Conservation (phyloP, 768 basidiomycete species). For the Neoboletus brunneissimus region DNA sequence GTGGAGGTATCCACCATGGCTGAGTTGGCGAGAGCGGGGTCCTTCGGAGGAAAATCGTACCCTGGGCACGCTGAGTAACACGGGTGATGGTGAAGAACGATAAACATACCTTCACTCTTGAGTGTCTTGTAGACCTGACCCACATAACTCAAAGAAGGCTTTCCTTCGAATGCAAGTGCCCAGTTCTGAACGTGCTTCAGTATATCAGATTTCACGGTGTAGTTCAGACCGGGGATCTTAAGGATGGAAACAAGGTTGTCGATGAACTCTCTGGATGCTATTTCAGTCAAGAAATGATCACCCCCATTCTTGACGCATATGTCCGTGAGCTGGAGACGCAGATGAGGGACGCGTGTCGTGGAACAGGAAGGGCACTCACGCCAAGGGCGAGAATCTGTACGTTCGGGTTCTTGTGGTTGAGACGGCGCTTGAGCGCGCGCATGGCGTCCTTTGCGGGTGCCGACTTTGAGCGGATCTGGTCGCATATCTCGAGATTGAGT, state of each 20-base stretch:
- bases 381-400: conserved; percentile 85
- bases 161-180: conserved; percentile 87
- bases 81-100: not conserved
- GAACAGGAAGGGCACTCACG: conserved; percentile 47
- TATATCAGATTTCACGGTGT: conserved; percentile 79
- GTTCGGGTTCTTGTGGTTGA: conserved; percentile 95
- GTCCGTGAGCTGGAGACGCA: conserved; percentile 67
- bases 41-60: conserved; percentile 82
- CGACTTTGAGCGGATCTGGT: conserved; percentile 92
- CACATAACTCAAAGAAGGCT: conserved; percentile 67
- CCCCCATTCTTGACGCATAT: conserved; percentile 96
- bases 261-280: conserved; percentile 88
- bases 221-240: conserved; percentile 70
- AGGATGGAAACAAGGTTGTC: conserved; percentile 90
- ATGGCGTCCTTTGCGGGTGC: conserved; percentile 83
- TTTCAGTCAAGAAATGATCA: conserved; percentile 80
- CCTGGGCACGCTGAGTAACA: conserved; percentile 40
- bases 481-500: conserved; percentile 91
- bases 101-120: conserved; percentile 61
- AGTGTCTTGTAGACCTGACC: conserved; percentile 78
- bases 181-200: conserved; percentile 87
- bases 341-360: conserved; percentile 2
- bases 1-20: conserved; percentile 90
- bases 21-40: conserved; percentile 62
- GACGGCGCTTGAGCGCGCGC: conserved; percentile 80